Evolutionary conservation across 2,329 filamentous ascomycete species (phyloP), one percentile per base, ranked within the genome.

Genomic region (Aureobasidium leucospermi): DNA sequence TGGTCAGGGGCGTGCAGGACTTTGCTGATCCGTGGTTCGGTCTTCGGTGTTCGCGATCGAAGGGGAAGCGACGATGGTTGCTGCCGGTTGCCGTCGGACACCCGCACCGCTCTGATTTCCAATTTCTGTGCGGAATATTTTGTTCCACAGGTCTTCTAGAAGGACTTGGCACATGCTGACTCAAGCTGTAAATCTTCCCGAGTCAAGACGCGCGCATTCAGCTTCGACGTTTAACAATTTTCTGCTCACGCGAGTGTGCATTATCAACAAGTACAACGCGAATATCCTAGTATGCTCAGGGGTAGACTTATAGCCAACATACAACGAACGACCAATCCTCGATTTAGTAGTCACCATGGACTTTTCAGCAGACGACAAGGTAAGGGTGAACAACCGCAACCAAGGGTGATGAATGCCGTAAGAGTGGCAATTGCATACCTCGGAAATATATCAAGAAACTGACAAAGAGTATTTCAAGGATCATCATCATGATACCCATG

Each of bases 401-500:
- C 23, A 23, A 23, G 7, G 31, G 28, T 46, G 55, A 48, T 23
- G 34, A 38, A 10, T n/a, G 55, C 43, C 34, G 28, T 41, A 58
- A 58, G 34, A 34, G 53, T 57, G 42, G 41, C 41, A 46, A 46
- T 45, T 16, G 31, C 46, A 38, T 29, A 3, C 36, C 36, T 41
- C 10, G 15, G 9, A 6, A 9, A 2, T 19, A 4, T 41, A 34
- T n/a, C 2, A 55, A 52, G 39, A 43, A 9, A 55, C 36, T 34
- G 29, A 55, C 36, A 4, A 15, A 13, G 15, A 29, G 23, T n/a
- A 28, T 43, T 2, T n/a, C 9, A 57, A 60, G 41, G 42, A 60
- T 6, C 42, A 53, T 31, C 61, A 63, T 39, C 59, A 60, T 42
- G 62, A 63, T 34, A 61, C 62, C 0, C 62, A 63, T 59, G 62